Evolutionary conservation across 768 basidiomycete genomes (phyloP), one percentile per base, ranked within the genome.

Genomic region (Pleurotus platypus): DNA sequence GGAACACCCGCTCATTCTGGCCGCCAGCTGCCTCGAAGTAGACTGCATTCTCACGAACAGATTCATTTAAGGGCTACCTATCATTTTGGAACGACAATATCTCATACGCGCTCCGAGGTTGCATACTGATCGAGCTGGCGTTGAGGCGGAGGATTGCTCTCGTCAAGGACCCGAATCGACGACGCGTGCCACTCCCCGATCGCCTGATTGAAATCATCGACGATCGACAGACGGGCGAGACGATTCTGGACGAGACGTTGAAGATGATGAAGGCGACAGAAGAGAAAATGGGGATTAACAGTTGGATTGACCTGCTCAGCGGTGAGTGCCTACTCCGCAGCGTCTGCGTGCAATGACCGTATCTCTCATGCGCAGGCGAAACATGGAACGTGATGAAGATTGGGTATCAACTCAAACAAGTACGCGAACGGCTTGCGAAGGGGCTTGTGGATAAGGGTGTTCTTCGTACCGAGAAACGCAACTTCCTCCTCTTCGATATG

Each of bases 331-430:
- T 39, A 45, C 30, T 35, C 30, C 30, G 30, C 30, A 11, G 30
- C 30, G 30, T 8, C 7, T 11, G 30, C 8, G 30, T 35, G 30
- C 30, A 35, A 35, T 35, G 30, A 35, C 30, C 30, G 30, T 35
- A 35, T 35, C 30, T 35, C 30, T 35, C 30, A 35, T 35, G 8
- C 30, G 30, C 8, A 98, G 95, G 96, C 56, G 96, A 99, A 75
- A 98, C 96, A 48, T 99, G 96, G 96, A 99, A 98, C 72, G 94
- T 99, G 6, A 94, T 98, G 89, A 98, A 98, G 75, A 98, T 99
- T 55, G 95, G 95, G 20, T 99, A 93, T 73, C 96, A 99, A 72
- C 86, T 99, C 47, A 98, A 98, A 72, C 96, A 98, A 74, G 96
- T 98, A 40, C 89, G 96, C 46, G 96, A 99, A 74, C 90, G 96